Conservation (phyloP, 1,284 basidiomycete genomes). For the Cystobasidiaceae sp. region DNA sequence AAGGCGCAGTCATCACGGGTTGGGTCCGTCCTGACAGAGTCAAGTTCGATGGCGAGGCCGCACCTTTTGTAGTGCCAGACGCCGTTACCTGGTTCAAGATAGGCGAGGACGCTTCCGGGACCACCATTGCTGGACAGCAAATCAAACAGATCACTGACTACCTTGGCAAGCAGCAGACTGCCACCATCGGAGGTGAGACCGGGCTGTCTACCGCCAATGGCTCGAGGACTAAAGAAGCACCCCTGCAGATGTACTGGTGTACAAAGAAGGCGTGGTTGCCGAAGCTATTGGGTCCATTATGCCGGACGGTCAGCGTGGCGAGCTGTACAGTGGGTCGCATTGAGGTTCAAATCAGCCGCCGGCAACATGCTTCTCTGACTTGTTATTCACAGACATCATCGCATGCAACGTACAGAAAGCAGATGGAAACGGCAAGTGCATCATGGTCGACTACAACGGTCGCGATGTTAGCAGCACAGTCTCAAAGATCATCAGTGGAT, state of each 20-base stretch:
- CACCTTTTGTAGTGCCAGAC: conserved; percentile 11
- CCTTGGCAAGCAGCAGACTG: not conserved
- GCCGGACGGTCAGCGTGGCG: conserved; percentile 5
- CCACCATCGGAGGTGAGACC: conserved; percentile 2
- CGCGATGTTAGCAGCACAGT: not conserved
- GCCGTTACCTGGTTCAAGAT: conserved; percentile 14
- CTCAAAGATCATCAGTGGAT: not conserved
- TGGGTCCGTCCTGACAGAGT: conserved; percentile 13
- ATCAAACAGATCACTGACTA: conserved; percentile 1
- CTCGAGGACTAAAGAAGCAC: too few relatives aligned
- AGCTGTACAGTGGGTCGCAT: conserved; percentile 9
- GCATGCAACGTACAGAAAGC: conserved; percentile 24
- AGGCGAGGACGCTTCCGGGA: not conserved
- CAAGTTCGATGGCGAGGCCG: conserved; percentile 2
- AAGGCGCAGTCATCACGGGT: not conserved
- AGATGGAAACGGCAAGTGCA: conserved; percentile 9
- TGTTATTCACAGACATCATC: conserved; percentile 3
- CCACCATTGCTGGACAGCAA: conserved; percentile 8
- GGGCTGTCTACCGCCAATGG: too few relatives aligned
- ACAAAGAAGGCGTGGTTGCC: conserved; percentile 11
- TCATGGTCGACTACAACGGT: conserved; percentile 23
- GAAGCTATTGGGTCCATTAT: conserved; percentile 16
- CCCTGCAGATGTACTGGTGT: conserved; percentile 1
- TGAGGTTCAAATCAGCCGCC: too few relatives aligned
- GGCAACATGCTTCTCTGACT: not conserved